Percentiles rank a stretch among this genome's conserved stretches.
Conservation (phyloP, 176 grass and related monocot genomes). For the Triticum aestivum region IWGSC_CS_RefSeq_v2.1 NC_057798.1:415551471-415551970, state of each 20-base stretch:
- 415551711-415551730: not conserved
- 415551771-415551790: not conserved
- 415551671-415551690: too few species aligned
- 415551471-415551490: not conserved
- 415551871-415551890: slow-evolving; percentile 1
- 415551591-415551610: not conserved
- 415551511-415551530: not conserved
- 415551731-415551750: not conserved
- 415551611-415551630: not conserved
- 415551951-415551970: not conserved
- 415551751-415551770: not conserved
- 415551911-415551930: not conserved
- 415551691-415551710: not conserved
- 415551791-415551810: not conserved
- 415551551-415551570: not conserved
- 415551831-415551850: not conserved
- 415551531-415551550: not conserved
- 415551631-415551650: not conserved
- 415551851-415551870: not conserved
- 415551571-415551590: not conserved
- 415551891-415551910: not conserved
- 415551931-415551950: not conserved
- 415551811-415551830: not conserved
- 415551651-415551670: not conserved
- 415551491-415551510: not conserved